phyloP scores from a whole-genome alignment of 176 grass and related monocot genomes.

The Aegilops sharonensis region DNA sequence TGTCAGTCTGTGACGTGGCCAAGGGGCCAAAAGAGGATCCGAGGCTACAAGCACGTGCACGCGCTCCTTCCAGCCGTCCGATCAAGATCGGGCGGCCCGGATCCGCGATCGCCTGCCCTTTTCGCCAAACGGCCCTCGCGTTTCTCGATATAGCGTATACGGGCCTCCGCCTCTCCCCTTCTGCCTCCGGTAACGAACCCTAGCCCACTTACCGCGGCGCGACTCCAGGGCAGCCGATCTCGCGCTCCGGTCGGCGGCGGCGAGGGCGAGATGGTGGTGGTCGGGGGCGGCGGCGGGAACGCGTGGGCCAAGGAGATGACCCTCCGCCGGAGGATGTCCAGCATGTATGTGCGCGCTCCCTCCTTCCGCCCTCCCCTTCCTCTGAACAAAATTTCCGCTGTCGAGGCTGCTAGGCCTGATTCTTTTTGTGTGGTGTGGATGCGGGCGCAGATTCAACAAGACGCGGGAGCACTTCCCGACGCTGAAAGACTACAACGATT shows the following conservation, averaged over 20 bases:
- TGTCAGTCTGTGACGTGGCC: not conserved
- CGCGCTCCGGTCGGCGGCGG: not conserved
- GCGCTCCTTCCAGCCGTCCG: not conserved
- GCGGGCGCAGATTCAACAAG: constrained; percentile 75
- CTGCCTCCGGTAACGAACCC: constrained; percentile 7
- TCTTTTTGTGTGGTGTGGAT: not conserved
- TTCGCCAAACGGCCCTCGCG: not conserved
- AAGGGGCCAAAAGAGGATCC: not conserved
- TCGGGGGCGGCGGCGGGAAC: constrained; percentile 11
- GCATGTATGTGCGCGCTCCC: constrained; percentile 43
- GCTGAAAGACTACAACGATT: constrained; percentile 91
- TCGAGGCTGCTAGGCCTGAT: not conserved
- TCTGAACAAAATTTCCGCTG: not conserved
- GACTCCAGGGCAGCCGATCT: constrained; percentile 7
- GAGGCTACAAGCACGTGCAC: not conserved
- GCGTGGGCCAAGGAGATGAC: constrained; percentile 59
- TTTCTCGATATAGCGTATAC: not conserved
- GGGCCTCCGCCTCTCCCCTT: not conserved
- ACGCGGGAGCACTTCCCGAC: constrained; percentile 73
- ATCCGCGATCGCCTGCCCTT: not conserved
- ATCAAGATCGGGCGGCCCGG: not conserved
- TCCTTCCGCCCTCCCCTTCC: not conserved
- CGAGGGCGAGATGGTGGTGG: constrained; percentile 37
- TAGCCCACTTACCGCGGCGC: constrained; percentile 10
- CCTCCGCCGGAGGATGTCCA: constrained; percentile 61